Evolutionary conservation across 768 basidiomycete genomes (phyloP).

Genomic region (Omphalotus guepiniiformis): DNA sequence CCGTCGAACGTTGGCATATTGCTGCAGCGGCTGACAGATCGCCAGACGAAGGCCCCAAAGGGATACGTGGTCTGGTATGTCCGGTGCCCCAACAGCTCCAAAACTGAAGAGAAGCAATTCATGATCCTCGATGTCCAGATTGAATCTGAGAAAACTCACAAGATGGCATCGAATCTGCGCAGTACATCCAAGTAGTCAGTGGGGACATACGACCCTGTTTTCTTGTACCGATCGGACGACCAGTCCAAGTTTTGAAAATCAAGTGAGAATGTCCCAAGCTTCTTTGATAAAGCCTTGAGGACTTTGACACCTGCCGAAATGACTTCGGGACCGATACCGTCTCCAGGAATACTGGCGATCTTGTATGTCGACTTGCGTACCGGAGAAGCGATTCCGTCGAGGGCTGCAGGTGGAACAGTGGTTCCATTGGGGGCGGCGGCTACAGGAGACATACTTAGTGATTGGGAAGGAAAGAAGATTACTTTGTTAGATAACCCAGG

Average conservation of each 20-base stretch:
- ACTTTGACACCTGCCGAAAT: conserved; percentile 44
- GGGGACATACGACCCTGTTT: conserved; percentile 45
- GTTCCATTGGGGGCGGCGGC: too few relatives aligned
- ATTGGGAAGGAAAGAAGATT: too few relatives aligned
- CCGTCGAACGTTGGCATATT: conserved; percentile 48
- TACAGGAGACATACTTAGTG: too few relatives aligned
- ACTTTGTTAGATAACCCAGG: too few relatives aligned
- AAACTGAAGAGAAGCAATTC: too few relatives aligned
- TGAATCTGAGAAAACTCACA: conserved; percentile 5
- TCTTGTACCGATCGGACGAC: conserved; percentile 43
- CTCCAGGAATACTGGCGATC: conserved; percentile 48
- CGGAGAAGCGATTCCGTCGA: conserved; percentile 2
- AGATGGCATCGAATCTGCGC: conserved; percentile 39
- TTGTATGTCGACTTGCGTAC: conserved; percentile 21
- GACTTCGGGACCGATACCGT: conserved; percentile 52
- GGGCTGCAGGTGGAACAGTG: too few relatives aligned
- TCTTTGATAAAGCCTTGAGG: conserved; percentile 37
- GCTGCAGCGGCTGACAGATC: conserved; percentile 49
- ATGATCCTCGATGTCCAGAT: too few relatives aligned
- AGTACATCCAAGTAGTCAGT: conserved; percentile 34
- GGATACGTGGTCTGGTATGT: conserved; percentile 54
- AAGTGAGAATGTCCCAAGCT: conserved; percentile 38
- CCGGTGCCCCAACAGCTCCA: conserved; percentile 39
- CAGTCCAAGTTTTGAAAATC: conserved; percentile 44
- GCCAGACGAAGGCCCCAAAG: conserved; percentile 48